Base-by-base conservation (phyloP, 2,329 filamentous ascomycete genomes). In the Pseudocercospora vitis region DNA sequence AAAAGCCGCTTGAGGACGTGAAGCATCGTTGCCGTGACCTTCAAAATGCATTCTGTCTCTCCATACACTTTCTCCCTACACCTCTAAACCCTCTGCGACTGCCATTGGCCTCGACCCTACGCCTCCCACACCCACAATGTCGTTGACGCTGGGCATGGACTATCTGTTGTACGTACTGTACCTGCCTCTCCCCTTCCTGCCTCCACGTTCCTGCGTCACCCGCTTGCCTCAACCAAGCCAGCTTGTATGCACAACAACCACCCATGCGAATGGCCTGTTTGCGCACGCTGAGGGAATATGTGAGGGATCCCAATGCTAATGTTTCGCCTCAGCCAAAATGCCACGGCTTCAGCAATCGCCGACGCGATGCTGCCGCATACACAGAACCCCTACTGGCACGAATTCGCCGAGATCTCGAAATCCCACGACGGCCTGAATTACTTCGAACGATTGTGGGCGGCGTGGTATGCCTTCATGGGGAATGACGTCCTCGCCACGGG, bases 381-480 rank as follows among this genome's bases (percentile, higher is more conserved):
- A 19, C 73, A 77, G 50, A 78, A 80, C 59, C 81, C 81, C 44
- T 87, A 86, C 72, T 85, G 82, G 83, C 80, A 77, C 63, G 80
- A 84, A 58, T 87, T 82, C 68, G 78, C 84, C 55, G 80, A 84
- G 64, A 81, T 87, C 59, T 80, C 81, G 21, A 80, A 82, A 62
- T 82, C 83, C 80, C 94, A 96, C 81, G 82, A 95, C 53, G 83
- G 91, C 63, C 84, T 99, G 68, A 96, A 90, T 74, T 80, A 89
- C 60, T 77, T 85, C 68, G 94, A 99, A 80, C 86, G 86, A 69
- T 79, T 96, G 63, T 99, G 94, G 94, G 87, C 89, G 46, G 85
- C 91, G 33, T 97, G 91, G 92, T 99, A 99, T 73, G 83, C 92
- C 12, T 99, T 86, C 81, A 96, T 97, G 87, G 89, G 95, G 73